Evolutionary conservation across 78 protist species (phyloP), one percentile per base, ranked within the genome.

Genomic region (Dictyostelium capitatum): DNA sequence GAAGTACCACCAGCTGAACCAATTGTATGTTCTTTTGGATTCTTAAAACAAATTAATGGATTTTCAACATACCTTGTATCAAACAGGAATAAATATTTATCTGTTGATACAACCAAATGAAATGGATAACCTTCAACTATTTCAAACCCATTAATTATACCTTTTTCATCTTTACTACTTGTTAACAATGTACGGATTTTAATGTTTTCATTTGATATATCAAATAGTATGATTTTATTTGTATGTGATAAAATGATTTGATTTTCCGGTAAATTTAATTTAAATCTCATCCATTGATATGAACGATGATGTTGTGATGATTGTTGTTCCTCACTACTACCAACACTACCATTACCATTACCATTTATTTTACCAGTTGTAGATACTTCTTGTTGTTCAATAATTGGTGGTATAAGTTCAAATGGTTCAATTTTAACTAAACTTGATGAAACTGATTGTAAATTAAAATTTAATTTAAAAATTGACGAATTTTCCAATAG

Each of bases 401-500:
- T 32, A 7, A 72, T 41, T 72, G 25, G 50, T 41, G 79, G 79
- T 17, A 72, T 72, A 20, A 72, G 19, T 72, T 43, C 50, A 72
- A 50, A 48, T 75, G 82, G 51, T 75, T 50, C 14, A 48, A 37
- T 50, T 75, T 28, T 4, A 75, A 48, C 15, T 19, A 75, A 50
- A 75, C 25, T 48, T 25, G 48, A 23, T 48, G 81, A 75, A 48
- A 75, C 23, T 25, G 25, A 15, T 3, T 11, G 5, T 51, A 19
- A 19, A 62, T 80, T 23, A 62, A 30, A 80, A 11, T 37, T 62
- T 19, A 62, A 62, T 41, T 14, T 19, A 46, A 56, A 62, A 46
- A 80, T 62, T 37, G 87, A 80, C n/a, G 73, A 67, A 80, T 80
- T 67, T 28, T 56, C 57, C 17, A 80, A 80, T 62, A 80, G 20